Conservation (phyloP, 2,329 filamentous ascomycete species). For the Dactylellina parvicollis region DNA sequence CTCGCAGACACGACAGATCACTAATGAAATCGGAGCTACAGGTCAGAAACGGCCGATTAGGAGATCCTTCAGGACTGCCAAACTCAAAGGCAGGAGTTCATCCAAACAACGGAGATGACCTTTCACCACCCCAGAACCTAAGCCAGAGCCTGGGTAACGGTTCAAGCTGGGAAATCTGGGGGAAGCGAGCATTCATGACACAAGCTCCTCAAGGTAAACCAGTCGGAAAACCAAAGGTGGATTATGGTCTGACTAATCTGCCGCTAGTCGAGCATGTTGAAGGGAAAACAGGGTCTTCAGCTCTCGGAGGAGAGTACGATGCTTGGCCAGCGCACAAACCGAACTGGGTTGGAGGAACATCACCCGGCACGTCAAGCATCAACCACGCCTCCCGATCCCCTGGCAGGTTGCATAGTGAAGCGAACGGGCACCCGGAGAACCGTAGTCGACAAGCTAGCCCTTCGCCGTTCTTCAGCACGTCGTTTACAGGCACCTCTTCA, state of each 20-base stretch:
- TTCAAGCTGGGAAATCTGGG: conserved; percentile 52
- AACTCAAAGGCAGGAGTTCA: conserved; percentile 17
- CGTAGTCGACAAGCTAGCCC: conserved; percentile 46
- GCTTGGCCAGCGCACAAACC: conserved; percentile 55
- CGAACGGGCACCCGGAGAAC: conserved; percentile 46
- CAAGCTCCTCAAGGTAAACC: conserved; percentile 44
- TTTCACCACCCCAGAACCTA: conserved; percentile 34
- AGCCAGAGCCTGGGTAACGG: conserved; percentile 52
- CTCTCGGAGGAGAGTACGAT: conserved; percentile 57
- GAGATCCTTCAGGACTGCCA: conserved; percentile 22
- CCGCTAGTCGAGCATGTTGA: conserved; percentile 52
- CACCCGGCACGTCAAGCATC: conserved; percentile 56
- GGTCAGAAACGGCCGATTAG: conserved; percentile 47
- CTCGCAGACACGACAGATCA: background rate
- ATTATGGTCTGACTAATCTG: conserved; percentile 2
- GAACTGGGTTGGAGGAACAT: conserved; percentile 57
- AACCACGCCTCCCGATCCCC: conserved; percentile 56
- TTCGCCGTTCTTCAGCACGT: conserved; percentile 50
- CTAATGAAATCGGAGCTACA: conserved; percentile 24
- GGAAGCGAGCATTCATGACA: conserved; percentile 35
- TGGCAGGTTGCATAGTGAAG: conserved; percentile 55
- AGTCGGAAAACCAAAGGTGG: background rate
- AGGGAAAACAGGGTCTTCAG: conserved; percentile 57
- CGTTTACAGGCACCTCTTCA: conserved; percentile 38
- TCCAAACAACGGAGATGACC: conserved; percentile 39